These are phyloP conservation scores for Lasiodiplodia theobromae DNA, from an alignment of 2,329 filamentous ascomycete genomes.

Conservation along the genomic window DNA sequence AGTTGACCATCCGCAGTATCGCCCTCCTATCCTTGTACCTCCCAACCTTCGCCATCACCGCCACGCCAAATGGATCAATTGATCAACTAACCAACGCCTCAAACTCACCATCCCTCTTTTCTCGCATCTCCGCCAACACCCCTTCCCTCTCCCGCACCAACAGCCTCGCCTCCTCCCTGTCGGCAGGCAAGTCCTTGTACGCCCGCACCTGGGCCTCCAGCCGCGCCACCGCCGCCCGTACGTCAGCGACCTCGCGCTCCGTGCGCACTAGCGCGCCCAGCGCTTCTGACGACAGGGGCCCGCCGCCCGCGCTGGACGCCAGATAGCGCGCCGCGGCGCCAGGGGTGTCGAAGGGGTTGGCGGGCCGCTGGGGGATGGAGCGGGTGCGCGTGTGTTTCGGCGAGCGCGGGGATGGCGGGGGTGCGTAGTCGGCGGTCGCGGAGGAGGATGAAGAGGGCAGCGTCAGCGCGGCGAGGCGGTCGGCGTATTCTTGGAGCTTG, in stretches of 20 bases:
- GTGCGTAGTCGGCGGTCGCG: neutral
- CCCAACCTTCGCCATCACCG: neutral
- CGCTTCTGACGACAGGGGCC: neutral
- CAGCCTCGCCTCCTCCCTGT: slow-evolving; percentile 71
- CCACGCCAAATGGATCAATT: neutral
- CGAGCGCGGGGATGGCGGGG: neutral
- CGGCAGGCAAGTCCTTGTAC: slow-evolving; percentile 60
- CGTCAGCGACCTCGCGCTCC: slow-evolving; percentile 15
- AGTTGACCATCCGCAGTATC: neutral
- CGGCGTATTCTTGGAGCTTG: slow-evolving; percentile 70
- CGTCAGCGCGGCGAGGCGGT: slow-evolving; percentile 48
- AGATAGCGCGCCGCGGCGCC: slow-evolving; percentile 33
- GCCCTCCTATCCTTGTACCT: too few relatives aligned
- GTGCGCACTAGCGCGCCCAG: neutral
- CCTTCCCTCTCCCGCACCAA: slow-evolving; percentile 72
- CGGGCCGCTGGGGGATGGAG: neutral
- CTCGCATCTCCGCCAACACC: slow-evolving; percentile 68
- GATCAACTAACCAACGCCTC: slow-evolving; percentile 69
- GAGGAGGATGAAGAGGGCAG: neutral
- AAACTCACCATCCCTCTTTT: slow-evolving; percentile 75
- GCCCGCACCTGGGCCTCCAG: slow-evolving; percentile 21
- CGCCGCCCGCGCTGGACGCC: neutral
- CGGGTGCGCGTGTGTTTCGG: neutral
- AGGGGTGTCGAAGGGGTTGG: slow-evolving; percentile 6
- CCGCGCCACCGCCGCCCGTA: neutral